phyloP scores from a whole-genome alignment of 352 stramenopile genomes.

The Pythium diclinum region DNA sequence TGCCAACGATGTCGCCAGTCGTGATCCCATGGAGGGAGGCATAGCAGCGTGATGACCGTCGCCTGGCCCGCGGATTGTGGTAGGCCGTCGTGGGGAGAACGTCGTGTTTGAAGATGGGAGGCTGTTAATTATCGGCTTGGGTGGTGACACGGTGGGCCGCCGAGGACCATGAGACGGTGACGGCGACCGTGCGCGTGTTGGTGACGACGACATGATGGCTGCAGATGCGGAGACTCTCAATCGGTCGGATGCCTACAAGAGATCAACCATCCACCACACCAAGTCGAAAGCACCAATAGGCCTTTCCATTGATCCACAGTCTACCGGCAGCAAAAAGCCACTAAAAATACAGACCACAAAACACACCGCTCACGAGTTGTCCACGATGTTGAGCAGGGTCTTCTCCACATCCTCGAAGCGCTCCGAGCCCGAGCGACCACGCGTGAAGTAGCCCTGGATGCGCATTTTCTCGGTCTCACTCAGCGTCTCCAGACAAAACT shows the following conservation, averaged over 20 bases:
- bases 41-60: not conserved
- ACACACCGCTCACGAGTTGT: constrained; percentile 65
- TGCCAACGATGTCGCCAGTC: constrained; percentile 20
- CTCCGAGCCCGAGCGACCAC: constrained; percentile 59
- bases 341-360: constrained; percentile 29
- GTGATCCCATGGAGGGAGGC: constrained; percentile 10
- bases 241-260: not conserved
- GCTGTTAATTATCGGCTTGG: not conserved
- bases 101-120: constrained; percentile 16
- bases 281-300: not conserved
- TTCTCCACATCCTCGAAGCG: constrained; percentile 83
- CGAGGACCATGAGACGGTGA: not conserved
- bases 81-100: constrained; percentile 20
- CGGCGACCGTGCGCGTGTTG: not conserved
- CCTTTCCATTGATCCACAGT: constrained; percentile 5
- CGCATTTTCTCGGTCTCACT: constrained; percentile 79
- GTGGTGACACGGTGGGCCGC: constrained; percentile 5
- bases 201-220: constrained; percentile 6
- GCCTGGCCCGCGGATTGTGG: not conserved
- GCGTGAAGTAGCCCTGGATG: constrained; percentile 85
- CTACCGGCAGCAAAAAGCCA: not conserved
- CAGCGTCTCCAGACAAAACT: constrained; percentile 70
- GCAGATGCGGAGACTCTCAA: not conserved
- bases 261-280: not conserved
- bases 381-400: constrained; percentile 75